These are phyloP conservation scores for Cordia subcordata DNA, from an alignment of 257 asterid genomes.

Conservation along the genomic window DNA sequence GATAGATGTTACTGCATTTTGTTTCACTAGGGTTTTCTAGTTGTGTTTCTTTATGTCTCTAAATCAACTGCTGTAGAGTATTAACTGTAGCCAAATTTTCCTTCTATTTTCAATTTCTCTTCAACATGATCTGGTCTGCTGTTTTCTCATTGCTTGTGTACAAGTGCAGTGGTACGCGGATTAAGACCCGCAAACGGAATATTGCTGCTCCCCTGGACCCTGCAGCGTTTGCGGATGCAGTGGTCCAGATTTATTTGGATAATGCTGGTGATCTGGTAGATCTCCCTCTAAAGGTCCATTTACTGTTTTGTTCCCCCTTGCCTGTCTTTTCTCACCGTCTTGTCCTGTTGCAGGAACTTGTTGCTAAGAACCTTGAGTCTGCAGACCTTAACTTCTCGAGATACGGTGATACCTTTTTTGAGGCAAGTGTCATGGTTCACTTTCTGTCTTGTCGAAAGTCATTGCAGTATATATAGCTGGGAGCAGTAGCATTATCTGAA, in stretches of 20 bases:
- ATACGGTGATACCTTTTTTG: slow-evolving; percentile 96
- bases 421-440: slow-evolving; percentile 32
- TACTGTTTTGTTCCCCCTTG: background rate
- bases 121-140: background rate
- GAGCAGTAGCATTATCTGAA: no score
- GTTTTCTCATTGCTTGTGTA: background rate
- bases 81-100: no score
- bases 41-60: no score
- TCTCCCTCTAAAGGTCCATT: background rate
- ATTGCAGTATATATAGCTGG: no score
- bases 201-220: slow-evolving; percentile 99
- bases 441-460: no score
- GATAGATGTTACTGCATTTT: no score
- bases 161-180: slow-evolving; percentile 94
- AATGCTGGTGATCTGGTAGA: slow-evolving; percentile 99
- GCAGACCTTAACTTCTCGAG: slow-evolving; percentile 83
- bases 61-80: no score
- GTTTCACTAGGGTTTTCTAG: no score
- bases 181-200: slow-evolving; percentile 99
- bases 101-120: no score
- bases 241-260: slow-evolving; percentile 99
- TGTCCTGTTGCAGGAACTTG: slow-evolving; percentile 62
- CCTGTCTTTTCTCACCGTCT: background rate
- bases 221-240: slow-evolving; percentile 99
- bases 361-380: slow-evolving; percentile 77